Base-by-base conservation (phyloP, 495 filamentous ascomycete species). In the Penicillium arizonense region DNA sequence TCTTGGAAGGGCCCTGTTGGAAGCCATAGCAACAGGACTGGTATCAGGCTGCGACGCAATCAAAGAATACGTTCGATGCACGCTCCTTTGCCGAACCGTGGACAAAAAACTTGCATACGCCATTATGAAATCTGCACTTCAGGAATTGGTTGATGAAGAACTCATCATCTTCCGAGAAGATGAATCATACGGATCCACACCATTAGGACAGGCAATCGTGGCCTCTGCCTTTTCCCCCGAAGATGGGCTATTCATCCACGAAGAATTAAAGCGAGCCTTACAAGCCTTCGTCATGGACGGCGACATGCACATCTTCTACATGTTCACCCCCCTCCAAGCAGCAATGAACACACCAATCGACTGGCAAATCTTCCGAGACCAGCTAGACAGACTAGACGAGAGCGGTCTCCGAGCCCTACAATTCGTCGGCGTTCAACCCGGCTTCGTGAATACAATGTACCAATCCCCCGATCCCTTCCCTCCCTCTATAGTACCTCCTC, bases 281-380 rank as follows among this genome's bases (percentile, higher is more conserved):
- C 74, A 81, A 42, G 87, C 84, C 5, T 94, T 94, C 52, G 89
- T 91, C 14, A 83, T 94, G 80, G 87, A 91, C 59, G 87, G 87
- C 14, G 89, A 94, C 42, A 86, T 94, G 85, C 89, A 94, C 59
- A 77, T 91, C 34, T 79, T 91, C 43, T 94, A 92, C 63, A 85
- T 83, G 52, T 91, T 92, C 53, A 91, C 89, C 0, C 89, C 89
- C 1, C 75, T 91, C 10, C 69, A 81, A 33, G 70, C 65, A 6
- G 69, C 78, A 4, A 62, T 67, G 20, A 67, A 59, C 14, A 70
- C 75, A 7, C 68, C 77, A 2, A 77, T 92, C 49, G 86, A 90
- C 56, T 92, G 89, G 89, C 78, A 75, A 20, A 77, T 85, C 11
- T 89, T 91, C 49, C 82, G 87, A 32, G 78, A 85, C 47, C 84